phyloP scores from a whole-genome alignment of 768 basidiomycete genomes.

The Psilocybe azurescens region DNA sequence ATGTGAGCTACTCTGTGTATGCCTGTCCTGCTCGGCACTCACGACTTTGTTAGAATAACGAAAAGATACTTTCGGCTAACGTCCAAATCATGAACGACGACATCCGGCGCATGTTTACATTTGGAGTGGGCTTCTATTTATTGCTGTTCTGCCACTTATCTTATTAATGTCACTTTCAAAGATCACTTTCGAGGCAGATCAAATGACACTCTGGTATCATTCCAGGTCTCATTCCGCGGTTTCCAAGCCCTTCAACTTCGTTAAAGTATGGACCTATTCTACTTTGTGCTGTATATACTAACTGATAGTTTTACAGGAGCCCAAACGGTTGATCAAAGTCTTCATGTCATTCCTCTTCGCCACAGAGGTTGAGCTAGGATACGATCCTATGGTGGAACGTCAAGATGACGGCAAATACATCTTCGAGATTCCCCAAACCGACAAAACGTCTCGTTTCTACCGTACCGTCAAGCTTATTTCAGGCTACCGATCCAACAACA shows the following conservation, averaged over 20 bases:
- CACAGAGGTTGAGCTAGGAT: neutral
- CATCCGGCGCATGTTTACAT: neutral
- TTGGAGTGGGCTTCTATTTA: neutral
- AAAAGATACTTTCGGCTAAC: neutral
- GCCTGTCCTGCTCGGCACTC: no score
- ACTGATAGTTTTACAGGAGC: no score
- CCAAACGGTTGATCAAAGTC: neutral
- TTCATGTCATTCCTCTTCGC: slow-evolving; percentile 8
- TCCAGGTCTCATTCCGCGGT: slow-evolving; percentile 4
- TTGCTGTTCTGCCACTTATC: no score
- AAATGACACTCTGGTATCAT: neutral
- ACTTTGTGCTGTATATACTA: no score
- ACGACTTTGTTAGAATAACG: neutral
- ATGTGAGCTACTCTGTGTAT: neutral
- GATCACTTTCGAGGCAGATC: neutral
- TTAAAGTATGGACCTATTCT: neutral
- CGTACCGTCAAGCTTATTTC: slow-evolving; percentile 13
- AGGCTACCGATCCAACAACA: slow-evolving; percentile 14
- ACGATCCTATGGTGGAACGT: slow-evolving; percentile 12
- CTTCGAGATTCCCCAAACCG: slow-evolving; percentile 10
- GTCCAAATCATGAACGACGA: slow-evolving; percentile 6
- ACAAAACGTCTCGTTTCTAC: slow-evolving; percentile 11
- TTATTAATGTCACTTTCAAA: neutral
- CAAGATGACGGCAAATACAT: slow-evolving; percentile 4
- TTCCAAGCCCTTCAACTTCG: neutral